These are phyloP conservation scores for Candida sakaeoensis DNA, from an alignment of 805 yeast genomes.

Conservation along the genomic window DNA sequence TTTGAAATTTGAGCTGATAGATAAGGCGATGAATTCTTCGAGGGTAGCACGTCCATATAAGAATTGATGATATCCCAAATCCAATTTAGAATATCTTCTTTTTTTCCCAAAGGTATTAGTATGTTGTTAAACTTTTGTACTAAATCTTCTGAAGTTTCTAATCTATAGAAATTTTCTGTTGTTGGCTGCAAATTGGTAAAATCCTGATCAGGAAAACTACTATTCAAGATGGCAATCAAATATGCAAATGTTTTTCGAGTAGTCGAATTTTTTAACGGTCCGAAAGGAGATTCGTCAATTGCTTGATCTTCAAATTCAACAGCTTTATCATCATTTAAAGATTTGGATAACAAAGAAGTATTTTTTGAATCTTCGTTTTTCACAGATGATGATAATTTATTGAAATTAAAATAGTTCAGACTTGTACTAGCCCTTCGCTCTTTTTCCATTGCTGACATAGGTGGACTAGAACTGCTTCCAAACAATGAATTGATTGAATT, in stretches of 20 bases:
- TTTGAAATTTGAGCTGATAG: slow-evolving; percentile 15
- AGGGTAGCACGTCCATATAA: slow-evolving; percentile 64
- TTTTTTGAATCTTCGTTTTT: slow-evolving; percentile 1
- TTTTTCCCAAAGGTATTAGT: slow-evolving; percentile 49
- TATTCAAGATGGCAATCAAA: slow-evolving; percentile 83
- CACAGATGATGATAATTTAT: background rate
- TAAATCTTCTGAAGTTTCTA: slow-evolving; percentile 41
- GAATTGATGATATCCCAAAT: slow-evolving; percentile 86
- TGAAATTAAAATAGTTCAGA: slow-evolving; percentile 18
- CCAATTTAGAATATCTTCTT: slow-evolving; percentile 48
- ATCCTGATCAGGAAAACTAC: slow-evolving; percentile 95
- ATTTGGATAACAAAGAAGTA: slow-evolving; percentile 17
- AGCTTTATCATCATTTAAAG: slow-evolving; percentile 18
- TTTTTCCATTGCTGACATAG: slow-evolving; percentile 18
- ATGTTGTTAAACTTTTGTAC: slow-evolving; percentile 73
- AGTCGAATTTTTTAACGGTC: slow-evolving; percentile 82
- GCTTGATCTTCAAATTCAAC: slow-evolving; percentile 11
- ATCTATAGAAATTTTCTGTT: slow-evolving; percentile 43
- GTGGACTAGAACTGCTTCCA: slow-evolving; percentile 37
- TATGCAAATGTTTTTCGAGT: slow-evolving; percentile 89
- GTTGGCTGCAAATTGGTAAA: slow-evolving; percentile 84
- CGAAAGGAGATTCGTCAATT: slow-evolving; percentile 70
- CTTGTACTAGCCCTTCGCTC: slow-evolving; percentile 26
- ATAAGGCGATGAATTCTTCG: slow-evolving; percentile 23
- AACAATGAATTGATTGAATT: slow-evolving; percentile 33